Evolutionary conservation across 495 filamentous ascomycete genomes (phyloP), one percentile per base, ranked within the genome.

Genomic region (Penicillium turbatum): DNA sequence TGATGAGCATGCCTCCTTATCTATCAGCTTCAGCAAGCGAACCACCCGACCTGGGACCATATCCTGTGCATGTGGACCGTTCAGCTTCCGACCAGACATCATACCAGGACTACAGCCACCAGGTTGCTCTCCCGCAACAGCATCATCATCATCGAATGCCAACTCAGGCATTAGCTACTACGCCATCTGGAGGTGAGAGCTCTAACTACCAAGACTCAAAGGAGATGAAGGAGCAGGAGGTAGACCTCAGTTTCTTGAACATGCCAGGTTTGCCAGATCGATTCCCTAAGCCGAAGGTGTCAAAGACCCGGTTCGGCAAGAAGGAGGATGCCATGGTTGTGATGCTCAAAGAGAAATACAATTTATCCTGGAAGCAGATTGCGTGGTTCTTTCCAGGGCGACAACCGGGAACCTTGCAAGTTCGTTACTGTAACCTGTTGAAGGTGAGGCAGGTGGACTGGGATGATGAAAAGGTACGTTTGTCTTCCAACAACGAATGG

Each of bases 341-440:
- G 16, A 88, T 92, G 53, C 73, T 96, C 47, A 96, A 96, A 68
- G 91, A 96, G 71, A 89, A 91, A 55, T 92, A 91, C 66, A 87
- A 86, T 59, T 78, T 96, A 60, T 90, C 91, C 8, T 96, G 91
- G 91, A 95, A 93, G 65, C 90, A 96, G 77, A 95, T 96, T 59
- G 87, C 88, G 49, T 90, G 95, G 62, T 95, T 92, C 71, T 95
- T 96, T 60, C 91, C 91, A 7, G 91, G 90, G 10, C 76, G 91
- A 43, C 89, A 88, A 37, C 90, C 86, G 29, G 90, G 89, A 35
- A 95, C 91, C 31, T 72, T 96, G 49, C 91, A 96, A 65, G 91
- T 96, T 55, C 84, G 90, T 11, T 96, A 96, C 67, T 96, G 91
- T 64, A 95, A 90, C 26, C 95, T 93, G 69, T 73, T 95, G 54